Conservation (phyloP, 1,284 basidiomycete genomes). For the Malassezia psittaci region DNA sequence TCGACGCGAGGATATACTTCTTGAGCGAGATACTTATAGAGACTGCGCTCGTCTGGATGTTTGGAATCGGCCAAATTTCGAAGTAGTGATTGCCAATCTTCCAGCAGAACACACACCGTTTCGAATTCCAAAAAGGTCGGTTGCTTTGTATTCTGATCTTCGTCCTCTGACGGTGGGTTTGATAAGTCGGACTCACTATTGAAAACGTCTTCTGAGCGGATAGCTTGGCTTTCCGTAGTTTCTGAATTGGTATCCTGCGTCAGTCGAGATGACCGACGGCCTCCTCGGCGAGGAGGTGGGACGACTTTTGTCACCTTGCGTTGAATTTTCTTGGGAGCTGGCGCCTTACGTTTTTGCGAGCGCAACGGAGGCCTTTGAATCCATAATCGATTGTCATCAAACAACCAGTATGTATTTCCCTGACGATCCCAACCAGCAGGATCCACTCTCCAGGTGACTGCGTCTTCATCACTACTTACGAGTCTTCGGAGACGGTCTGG, state of each 20-base stretch:
- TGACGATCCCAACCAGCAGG: conserved; percentile 75
- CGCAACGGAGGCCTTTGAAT: conserved; percentile 56
- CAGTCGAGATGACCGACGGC: conserved; percentile 27
- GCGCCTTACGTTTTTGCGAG: conserved; percentile 23
- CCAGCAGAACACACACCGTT: conserved; percentile 63
- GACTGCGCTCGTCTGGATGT: conserved; percentile 66
- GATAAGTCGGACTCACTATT: conserved; percentile 37
- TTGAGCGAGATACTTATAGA: conserved; percentile 60
- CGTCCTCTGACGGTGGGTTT: conserved; percentile 33
- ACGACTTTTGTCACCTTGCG: conserved; percentile 14
- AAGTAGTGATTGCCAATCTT: conserved; percentile 59
- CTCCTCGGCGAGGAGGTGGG: conserved; percentile 41
- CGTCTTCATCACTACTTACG: conserved; percentile 51
- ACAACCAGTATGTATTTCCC: conserved; percentile 75
- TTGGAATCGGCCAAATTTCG: conserved; percentile 63
- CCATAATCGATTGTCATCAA: conserved; percentile 78
- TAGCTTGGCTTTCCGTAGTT: neutral
- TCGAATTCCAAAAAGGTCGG: conserved; percentile 35
- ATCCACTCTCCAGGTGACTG: conserved; percentile 56
- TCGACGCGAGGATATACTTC: conserved; percentile 60
- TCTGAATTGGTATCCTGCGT: conserved; percentile 12
- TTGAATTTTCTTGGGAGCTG: conserved; percentile 16
- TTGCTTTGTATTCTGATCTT: conserved; percentile 29
- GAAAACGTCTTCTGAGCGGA: conserved; percentile 8
- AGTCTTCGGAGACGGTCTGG: conserved; percentile 52